A percentile compares a stretch with the other conserved stretches of the same genome.
phyloP scores from a whole-genome alignment of 202 grass and related monocot species.

The Cymbopogon flexuosus region DNA sequence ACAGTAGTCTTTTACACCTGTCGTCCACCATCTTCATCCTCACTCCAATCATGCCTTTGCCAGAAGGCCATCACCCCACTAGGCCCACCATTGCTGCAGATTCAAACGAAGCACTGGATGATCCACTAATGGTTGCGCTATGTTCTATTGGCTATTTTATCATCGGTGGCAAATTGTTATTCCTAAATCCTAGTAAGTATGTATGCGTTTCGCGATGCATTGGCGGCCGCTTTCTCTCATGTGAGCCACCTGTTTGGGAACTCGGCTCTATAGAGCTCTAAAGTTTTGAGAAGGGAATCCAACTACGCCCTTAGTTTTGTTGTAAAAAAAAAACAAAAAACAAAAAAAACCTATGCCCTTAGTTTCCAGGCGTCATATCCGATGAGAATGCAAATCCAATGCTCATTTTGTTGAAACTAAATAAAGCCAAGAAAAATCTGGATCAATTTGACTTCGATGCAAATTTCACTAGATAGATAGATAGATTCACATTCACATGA shows the following conservation, averaged over 20 bases:
- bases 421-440: neutral
- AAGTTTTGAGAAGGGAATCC: no score
- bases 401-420: neutral
- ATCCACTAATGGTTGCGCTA: neutral
- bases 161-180: no score
- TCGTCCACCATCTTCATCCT: constrained; percentile 19
- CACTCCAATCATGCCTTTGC: neutral
- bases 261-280: no score
- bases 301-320: no score
- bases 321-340: no score
- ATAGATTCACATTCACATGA: neutral
- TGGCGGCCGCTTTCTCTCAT: no score
- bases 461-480: neutral
- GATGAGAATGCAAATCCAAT: neutral
- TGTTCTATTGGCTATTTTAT: no score
- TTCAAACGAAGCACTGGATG: neutral
- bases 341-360: no score
- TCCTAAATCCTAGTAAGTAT: no score
- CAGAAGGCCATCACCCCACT: neutral
- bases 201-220: no score
- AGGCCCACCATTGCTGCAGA: neutral
- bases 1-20: constrained; percentile 30
- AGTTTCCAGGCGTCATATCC: neutral
- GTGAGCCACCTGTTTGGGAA: no score
- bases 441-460: neutral